Base-by-base conservation (phyloP, 1,284 basidiomycete genomes). In the Leccinum laetum region DNA sequence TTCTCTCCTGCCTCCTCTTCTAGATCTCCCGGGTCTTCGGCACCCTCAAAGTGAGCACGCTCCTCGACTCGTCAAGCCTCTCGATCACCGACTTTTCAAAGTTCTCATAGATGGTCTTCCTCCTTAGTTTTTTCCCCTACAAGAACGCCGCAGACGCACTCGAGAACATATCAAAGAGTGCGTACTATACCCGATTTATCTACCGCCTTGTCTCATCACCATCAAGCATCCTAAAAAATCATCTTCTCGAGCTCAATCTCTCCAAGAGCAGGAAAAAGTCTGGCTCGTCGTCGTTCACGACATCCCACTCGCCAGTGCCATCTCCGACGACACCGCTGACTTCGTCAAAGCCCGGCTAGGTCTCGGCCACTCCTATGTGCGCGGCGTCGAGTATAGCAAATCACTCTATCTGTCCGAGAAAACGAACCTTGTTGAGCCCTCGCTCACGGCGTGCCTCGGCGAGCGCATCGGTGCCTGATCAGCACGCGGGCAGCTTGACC, bases 131-230 rank as follows among this genome's bases (percentile, higher is more conserved):
- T 83, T 86, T 91, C 65, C 97, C 98, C 2, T 99, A 98, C 86
- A 95, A 95, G 79, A 96, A 86, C 69, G 96, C 96, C 49, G 95
- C 95, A 2, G 93, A 99, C 78, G 98, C 97, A 32, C 83, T 99
- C 70, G 96, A 99, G 81, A 98, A 98, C 74, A 82, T 99, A 16
- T 99, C 97, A 5, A 97, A 99, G 84, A 96, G 97, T 95, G 70
- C 61, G 83, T 70, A 11, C 9, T 4, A 7, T 9, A 13, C 5
- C 13, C 11, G 1, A 4, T 21, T 37, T 5, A 11, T 18, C 5
- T 39, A 6, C 21, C 21, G 21, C 13, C 44, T 13, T 26, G 13
- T 52, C 56, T 61, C 14, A 65, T 21, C 7, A 49, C 4, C 8
- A 6, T 5, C 69, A 95, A 94, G 94, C 68, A 85, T 97, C 65